Percentiles rank a stretch among this genome's conserved stretches.
phyloP scores from a whole-genome alignment of 805 yeast species.

The Komagataella pseudopastoris region DNA sequence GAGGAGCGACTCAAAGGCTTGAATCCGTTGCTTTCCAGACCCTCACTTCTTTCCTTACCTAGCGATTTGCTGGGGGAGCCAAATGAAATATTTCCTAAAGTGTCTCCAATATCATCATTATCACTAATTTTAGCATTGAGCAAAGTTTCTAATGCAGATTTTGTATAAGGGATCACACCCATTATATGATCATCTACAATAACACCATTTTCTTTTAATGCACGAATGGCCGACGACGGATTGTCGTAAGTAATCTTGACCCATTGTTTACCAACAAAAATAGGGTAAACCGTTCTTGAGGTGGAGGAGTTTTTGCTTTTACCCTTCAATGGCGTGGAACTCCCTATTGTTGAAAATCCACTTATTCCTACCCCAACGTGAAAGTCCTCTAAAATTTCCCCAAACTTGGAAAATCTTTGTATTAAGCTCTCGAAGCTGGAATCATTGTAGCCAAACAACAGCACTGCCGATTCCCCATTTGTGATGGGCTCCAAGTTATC shows the following conservation, averaged over 20 bases:
- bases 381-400: conserved; percentile 66
- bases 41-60: conserved; percentile 1
- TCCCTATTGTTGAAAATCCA: background rate
- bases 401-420: conserved; percentile 66
- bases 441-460: conserved; percentile 86
- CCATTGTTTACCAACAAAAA: conserved; percentile 83
- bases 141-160: conserved; percentile 45
- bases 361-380: conserved; percentile 14
- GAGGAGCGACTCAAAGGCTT: background rate
- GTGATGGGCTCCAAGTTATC: conserved; percentile 5
- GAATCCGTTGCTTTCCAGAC: background rate
- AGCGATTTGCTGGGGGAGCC: conserved; percentile 2
- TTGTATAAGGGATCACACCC: conserved; percentile 61
- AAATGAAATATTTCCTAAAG: conserved; percentile 8
- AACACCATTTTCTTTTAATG: conserved; percentile 72
- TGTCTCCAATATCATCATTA: conserved; percentile 35
- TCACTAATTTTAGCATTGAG: conserved; percentile 27
- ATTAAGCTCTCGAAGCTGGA: conserved; percentile 52
- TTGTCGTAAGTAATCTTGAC: conserved; percentile 77
- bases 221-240: conserved; percentile 64
- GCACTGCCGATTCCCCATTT: conserved; percentile 45
- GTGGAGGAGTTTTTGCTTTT: background rate
- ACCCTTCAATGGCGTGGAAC: background rate
- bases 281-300: conserved; percentile 33
- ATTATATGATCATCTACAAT: conserved; percentile 42